Conservation (phyloP, 441 rosid genomes). For the Aquilaria agallochum region DNA sequence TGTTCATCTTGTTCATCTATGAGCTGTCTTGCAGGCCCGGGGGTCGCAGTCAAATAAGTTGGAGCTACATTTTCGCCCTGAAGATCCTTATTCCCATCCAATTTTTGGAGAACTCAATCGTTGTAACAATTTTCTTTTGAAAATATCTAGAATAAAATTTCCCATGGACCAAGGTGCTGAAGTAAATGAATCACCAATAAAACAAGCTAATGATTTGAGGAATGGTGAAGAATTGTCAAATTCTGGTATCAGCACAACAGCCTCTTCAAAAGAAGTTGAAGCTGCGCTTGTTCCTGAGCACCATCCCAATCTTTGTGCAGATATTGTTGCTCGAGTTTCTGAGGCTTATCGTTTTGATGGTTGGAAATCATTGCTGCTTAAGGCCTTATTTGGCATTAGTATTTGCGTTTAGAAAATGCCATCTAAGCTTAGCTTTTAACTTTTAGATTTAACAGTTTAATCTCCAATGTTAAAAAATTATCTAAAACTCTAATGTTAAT, state of each 20-base stretch:
- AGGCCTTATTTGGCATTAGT: not conserved
- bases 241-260: constrained; percentile 16
- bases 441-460: too few species aligned
- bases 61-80: constrained; percentile 86
- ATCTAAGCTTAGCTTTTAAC: not conserved
- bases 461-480: too few species aligned
- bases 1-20: constrained; percentile 8
- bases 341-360: constrained; percentile 82
- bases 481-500: too few species aligned
- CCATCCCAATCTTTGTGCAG: constrained; percentile 45
- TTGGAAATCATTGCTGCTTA: constrained; percentile 20
- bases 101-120: constrained; percentile 60
- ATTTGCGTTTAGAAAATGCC: not conserved
- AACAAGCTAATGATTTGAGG: constrained; percentile 14
- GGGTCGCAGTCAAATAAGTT: constrained; percentile 49
- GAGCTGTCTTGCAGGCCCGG: constrained; percentile 44
- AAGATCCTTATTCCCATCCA: constrained; percentile 88
- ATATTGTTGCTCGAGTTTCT: constrained; percentile 63
- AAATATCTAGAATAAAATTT: constrained; percentile 44
- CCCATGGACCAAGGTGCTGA: constrained; percentile 20
- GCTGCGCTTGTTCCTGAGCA: constrained; percentile 17
- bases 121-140: constrained; percentile 53
- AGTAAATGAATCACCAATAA: constrained; percentile 13
- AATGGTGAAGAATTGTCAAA: constrained; percentile 13
- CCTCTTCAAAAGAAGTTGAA: constrained; percentile 22